Evolutionary conservation across 169 alveolate genomes (phyloP), one percentile per base, ranked within the genome.

Genomic region (Toxoplasma gondii): DNA sequence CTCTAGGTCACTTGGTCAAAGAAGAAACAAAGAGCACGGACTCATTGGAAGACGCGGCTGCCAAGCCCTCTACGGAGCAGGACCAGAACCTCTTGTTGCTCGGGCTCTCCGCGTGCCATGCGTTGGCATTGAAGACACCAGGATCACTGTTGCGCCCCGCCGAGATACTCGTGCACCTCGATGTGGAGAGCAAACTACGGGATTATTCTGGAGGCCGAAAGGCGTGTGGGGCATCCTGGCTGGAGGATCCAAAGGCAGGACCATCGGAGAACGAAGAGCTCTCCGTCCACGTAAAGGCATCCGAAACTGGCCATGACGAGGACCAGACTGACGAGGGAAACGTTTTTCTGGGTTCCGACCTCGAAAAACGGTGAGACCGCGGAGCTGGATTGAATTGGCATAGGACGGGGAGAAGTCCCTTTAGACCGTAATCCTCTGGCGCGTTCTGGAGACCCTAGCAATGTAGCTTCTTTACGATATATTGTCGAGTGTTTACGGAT

Each of bases 21-120:
- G 58, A 49, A 7, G 22, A 12, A 12, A 4, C 58, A 49, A 49
- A 49, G 22, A 12, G 12, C 58, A 49, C 58, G 58, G 22, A 49
- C 4, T 7, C 58, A 49, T 12, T 49, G 58, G 58, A 49, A 12
- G 58, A 49, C 4, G 58, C 4, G 58, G 12, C 12, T 4, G 58
- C 58, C 12, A 12, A n/a, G n/a, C n/a, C 12, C 58, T 49, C 58
- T 12, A 7, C 58, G 58, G 58, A 49, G 58, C 58, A 7, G 12
- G 58, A 49, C 58, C 58, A 49, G 58, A 49, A 49, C 58, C 86
- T 78, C n/a, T n/a, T n/a, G 19, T 17, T 36, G 39, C 2, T n/a
- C 22, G 86, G 86, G 12, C 44, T 78, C 29, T 19, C 86, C 45
- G n/a, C 86, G 31, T 78, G 86, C n/a, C 86, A 78, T 31, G 86